Conservation (phyloP, 768 basidiomycete genomes). For the Grammothele lineata region DNA sequence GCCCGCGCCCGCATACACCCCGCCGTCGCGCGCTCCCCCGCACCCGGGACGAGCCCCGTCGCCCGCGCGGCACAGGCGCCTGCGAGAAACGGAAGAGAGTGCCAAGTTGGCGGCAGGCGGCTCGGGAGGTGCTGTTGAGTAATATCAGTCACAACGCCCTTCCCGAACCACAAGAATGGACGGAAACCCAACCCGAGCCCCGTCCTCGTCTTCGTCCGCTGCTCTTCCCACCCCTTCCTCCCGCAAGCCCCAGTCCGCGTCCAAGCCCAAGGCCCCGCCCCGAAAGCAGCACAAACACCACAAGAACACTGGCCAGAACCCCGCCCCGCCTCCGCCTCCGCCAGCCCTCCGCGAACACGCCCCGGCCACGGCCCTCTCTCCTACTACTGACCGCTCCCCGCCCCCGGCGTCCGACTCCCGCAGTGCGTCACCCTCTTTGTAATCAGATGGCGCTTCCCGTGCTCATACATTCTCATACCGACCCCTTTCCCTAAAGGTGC, state of each 20-base stretch:
- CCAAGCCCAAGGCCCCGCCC: slow-evolving; percentile 8
- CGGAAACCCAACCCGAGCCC: slow-evolving; percentile 5
- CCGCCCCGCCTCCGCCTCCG: too few species aligned
- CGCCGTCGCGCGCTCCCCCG: not conserved
- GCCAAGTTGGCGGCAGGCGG: slow-evolving; percentile 9
- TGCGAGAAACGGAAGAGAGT: not conserved
- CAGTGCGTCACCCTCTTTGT: slow-evolving; percentile 11
- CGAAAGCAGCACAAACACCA: too few species aligned
- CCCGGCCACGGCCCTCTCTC: slow-evolving; percentile 2
- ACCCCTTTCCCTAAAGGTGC: slow-evolving; percentile 22
- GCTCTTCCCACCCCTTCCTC: slow-evolving; percentile 9
- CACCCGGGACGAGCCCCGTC: too few species aligned
- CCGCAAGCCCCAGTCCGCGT: slow-evolving; percentile 12
- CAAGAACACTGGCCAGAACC: too few species aligned
- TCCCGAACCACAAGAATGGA: slow-evolving; percentile 17
- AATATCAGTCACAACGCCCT: slow-evolving; percentile 14
- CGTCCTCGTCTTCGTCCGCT: slow-evolving; percentile 12
- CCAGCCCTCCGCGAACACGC: not conserved
- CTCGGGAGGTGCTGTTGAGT: slow-evolving; percentile 5
- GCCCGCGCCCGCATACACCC: too few species aligned
- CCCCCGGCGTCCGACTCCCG: slow-evolving; percentile 10
- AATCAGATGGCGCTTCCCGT: slow-evolving; percentile 6
- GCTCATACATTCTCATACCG: slow-evolving; percentile 3
- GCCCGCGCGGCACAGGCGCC: not conserved
- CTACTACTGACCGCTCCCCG: slow-evolving; percentile 5